These are phyloP conservation scores for Glonium stellatum DNA, from an alignment of 495 filamentous ascomycete genomes.

Conservation along the genomic window DNA sequence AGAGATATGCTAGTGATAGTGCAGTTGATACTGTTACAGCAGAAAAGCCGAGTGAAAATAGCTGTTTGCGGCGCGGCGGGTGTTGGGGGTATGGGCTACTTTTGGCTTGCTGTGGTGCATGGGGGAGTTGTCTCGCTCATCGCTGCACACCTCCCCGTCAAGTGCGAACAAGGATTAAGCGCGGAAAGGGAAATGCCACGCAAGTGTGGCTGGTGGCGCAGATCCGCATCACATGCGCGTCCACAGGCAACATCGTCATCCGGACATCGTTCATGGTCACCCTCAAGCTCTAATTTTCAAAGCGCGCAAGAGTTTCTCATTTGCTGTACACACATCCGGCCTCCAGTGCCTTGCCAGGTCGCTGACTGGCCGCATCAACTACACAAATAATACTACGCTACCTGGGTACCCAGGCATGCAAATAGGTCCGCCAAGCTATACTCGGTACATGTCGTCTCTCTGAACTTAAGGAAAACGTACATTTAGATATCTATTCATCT, in stretches of 20 bases:
- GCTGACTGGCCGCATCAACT: neutral
- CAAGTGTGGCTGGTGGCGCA: constrained; percentile 7
- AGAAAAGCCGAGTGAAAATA: neutral
- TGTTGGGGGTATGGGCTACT: neutral
- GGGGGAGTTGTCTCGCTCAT: too few relatives aligned
- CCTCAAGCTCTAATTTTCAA: neutral
- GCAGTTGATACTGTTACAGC: neutral
- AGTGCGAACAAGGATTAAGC: neutral
- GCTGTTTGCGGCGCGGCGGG: neutral
- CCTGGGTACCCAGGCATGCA: too few relatives aligned
- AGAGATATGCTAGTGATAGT: neutral
- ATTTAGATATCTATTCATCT: constrained; percentile 63
- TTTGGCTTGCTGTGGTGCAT: too few relatives aligned
- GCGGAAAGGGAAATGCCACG: neutral
- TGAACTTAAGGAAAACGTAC: neutral
- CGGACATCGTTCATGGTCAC: neutral
- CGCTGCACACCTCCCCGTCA: neutral
- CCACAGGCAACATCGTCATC: neutral
- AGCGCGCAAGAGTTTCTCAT: neutral
- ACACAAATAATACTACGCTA: constrained; percentile 14
- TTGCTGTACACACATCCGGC: neutral
- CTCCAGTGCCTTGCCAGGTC: neutral
- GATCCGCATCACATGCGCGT: neutral
- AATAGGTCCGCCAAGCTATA: constrained; percentile 2
- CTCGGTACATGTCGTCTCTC: neutral